Percentiles rank a stretch among this genome's conserved stretches.
Evolutionary conservation across 208 protist genomes (phyloP).

Genomic region (Acanthamoeba royreba): DNA sequence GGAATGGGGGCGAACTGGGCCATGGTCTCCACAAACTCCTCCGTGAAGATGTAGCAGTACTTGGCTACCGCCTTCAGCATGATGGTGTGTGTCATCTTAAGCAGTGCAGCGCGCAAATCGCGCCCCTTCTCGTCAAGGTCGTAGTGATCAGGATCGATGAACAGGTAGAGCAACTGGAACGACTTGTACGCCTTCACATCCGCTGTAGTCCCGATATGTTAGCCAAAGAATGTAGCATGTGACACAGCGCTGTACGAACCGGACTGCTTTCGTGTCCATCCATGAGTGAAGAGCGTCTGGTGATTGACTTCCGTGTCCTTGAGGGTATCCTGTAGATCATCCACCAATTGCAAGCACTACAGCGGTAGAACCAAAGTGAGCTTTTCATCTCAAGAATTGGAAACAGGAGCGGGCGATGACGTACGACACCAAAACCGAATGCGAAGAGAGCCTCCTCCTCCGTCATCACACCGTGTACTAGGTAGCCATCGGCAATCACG

Average conservation of each 20-base stretch:
- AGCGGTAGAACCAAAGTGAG: background rate
- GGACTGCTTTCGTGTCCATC: background rate
- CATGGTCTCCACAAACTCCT: background rate
- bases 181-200: conserved; percentile 15
- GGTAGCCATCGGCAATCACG: conserved; percentile 23
- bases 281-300: conserved; percentile 26
- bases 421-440: background rate
- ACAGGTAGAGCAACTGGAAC: conserved; percentile 27
- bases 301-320: conserved; percentile 32
- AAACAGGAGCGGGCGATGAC: background rate
- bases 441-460: conserved; percentile 38
- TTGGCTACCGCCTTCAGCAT: conserved; percentile 37
- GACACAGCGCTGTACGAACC: background rate
- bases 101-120: background rate
- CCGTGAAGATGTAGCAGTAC: conserved; percentile 43
- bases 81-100: conserved; percentile 43
- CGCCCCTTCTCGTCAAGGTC: background rate
- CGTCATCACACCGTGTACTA: conserved; percentile 1
- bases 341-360: conserved; percentile 16
- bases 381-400: background rate
- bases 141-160: conserved; percentile 43
- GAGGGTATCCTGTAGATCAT: conserved; percentile 10
- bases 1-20: conserved; percentile 27
- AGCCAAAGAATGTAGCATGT: background rate
- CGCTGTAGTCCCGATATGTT: too few species aligned